Percentiles rank a stretch among this genome's conserved stretches.
These are phyloP conservation scores for Pseudocercospora musae DNA, from an alignment of 2,329 filamentous ascomycete genomes.

Conservation along the genomic window DNA sequence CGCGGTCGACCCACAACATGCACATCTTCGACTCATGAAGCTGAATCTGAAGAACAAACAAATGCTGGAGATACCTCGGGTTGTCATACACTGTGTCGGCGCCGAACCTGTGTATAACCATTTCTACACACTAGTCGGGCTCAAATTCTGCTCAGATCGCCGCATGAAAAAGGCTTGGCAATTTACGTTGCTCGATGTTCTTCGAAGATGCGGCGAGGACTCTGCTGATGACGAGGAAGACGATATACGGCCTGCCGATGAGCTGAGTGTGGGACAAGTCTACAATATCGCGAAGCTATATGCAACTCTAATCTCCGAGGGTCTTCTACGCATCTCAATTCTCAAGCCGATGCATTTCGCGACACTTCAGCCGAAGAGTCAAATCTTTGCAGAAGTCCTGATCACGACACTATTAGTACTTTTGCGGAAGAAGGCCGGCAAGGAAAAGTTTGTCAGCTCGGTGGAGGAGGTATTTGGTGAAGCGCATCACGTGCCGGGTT, in stretches of 20 bases:
- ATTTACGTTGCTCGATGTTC: conserved; percentile 80
- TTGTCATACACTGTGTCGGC: conserved; percentile 82
- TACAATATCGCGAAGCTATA: conserved; percentile 68
- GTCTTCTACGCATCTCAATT: conserved; percentile 55
- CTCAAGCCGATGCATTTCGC: conserved; percentile 72
- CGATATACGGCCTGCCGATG: conserved; percentile 53
- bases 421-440: conserved; percentile 38
- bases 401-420: conserved; percentile 70
- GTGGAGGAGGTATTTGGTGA: conserved; percentile 66
- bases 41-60: conserved; percentile 82
- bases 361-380: conserved; percentile 72
- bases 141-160: conserved; percentile 68
- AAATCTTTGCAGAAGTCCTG: conserved; percentile 74
- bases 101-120: conserved; percentile 84
- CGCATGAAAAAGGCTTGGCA: conserved; percentile 81
- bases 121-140: conserved; percentile 85
- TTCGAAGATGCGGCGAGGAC: conserved; percentile 78
- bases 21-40: conserved; percentile 73
- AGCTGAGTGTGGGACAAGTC: conserved; percentile 56
- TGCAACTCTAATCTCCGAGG: conserved; percentile 59
- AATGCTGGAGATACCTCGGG: conserved; percentile 79
- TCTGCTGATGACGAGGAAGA: conserved; percentile 60
- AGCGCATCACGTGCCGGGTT: conserved; percentile 60
- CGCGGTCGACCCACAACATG: conserved; percentile 78
- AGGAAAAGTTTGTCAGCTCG: conserved; percentile 48